phyloP scores from a whole-genome alignment of 495 filamentous ascomycete species.

The Podospora tetraspora region DNA sequence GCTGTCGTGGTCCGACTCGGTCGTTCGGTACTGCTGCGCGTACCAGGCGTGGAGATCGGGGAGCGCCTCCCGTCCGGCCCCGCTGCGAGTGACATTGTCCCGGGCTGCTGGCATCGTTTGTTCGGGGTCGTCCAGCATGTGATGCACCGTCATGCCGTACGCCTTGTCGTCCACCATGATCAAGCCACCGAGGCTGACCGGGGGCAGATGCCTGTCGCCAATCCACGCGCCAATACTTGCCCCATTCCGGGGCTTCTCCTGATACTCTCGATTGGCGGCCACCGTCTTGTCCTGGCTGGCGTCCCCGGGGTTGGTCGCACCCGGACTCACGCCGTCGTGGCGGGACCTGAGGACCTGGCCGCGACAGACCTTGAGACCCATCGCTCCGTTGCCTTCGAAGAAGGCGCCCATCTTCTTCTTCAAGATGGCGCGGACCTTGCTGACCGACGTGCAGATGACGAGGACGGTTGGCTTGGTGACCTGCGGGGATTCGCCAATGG shows the following conservation, averaged over 20 bases:
- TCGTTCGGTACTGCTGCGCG: conserved; percentile 26
- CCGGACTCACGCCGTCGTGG: conserved; percentile 37
- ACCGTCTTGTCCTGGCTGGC: conserved; percentile 31
- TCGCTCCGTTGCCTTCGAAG: conserved; percentile 54
- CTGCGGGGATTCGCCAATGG: conserved; percentile 62
- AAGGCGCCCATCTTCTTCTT: conserved; percentile 58
- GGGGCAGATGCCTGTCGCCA: conserved; percentile 75
- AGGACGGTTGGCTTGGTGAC: conserved; percentile 66
- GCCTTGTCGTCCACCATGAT: conserved; percentile 76
- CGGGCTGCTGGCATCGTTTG: conserved; percentile 36
- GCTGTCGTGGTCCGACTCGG: conserved; percentile 35
- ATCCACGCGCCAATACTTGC: conserved; percentile 90
- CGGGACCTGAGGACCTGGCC: conserved; percentile 64
- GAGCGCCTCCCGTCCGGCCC: conserved; percentile 19
- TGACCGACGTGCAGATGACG: conserved; percentile 68
- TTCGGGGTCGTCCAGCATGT: conserved; percentile 83
- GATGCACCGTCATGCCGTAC: conserved; percentile 92
- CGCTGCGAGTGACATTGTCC: conserved; percentile 19
- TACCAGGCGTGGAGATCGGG: conserved; percentile 31
- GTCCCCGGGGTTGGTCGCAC: conserved; percentile 31
- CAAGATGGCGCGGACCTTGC: conserved; percentile 62
- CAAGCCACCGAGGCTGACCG: conserved; percentile 84
- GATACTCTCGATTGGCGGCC: conserved; percentile 58
- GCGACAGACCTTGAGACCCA: conserved; percentile 57
- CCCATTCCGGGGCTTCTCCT: conserved; percentile 72